Evolutionary conservation across 2,329 filamentous ascomycete genomes (phyloP), one percentile per base, ranked within the genome.

Genomic region (Trichoderma sp.): DNA sequence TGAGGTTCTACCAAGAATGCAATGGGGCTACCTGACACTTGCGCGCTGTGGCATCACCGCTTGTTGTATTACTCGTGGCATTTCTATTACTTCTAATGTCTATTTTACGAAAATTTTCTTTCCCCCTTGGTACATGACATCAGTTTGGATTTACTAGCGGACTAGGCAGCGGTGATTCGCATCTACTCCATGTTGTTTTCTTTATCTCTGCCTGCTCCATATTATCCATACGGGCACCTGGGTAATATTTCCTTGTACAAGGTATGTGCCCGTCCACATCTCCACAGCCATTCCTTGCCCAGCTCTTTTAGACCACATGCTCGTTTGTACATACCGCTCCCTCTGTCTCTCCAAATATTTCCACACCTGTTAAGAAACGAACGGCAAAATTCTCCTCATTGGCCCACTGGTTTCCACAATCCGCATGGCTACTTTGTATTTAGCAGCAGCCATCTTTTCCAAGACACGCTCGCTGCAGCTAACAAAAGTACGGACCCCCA

Each of bases 401-500:
- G 52, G 52, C 52, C 52, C 24, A 33, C 55, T 31, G 16, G 31
- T 29, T 43, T 33, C 27, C 29, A n/a, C 55, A 49, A 49, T 49
- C 19, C 47, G 47, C 47, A 24, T 13, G 33, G 33, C 33, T 49
- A 2, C 43, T 21, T n/a, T n/a, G 27, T 27, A 27, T 13, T 35
- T 35, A 35, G 33, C 33, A 35, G 33, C 33, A 49, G n/a, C 37
- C 11, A 49, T 49, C n/a, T 21, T 49, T 49, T 43, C 37, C 19
- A 43, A 47, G 43, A 47, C 43, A 33, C 31, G 31, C 31, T 33
- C 31, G 19, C 43, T 49, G n/a, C 43, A 49, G n/a, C 47, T 49
- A 49, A 3, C 47, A 63, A 49, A 49, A 49, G n/a, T 24, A 49
- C 47, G 47, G 47, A 53, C 61, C 60, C 61, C 61, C 61, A 64